phyloP scores from a whole-genome alignment of 805 yeast genomes.

The Saturnispora gosingensis region DNA sequence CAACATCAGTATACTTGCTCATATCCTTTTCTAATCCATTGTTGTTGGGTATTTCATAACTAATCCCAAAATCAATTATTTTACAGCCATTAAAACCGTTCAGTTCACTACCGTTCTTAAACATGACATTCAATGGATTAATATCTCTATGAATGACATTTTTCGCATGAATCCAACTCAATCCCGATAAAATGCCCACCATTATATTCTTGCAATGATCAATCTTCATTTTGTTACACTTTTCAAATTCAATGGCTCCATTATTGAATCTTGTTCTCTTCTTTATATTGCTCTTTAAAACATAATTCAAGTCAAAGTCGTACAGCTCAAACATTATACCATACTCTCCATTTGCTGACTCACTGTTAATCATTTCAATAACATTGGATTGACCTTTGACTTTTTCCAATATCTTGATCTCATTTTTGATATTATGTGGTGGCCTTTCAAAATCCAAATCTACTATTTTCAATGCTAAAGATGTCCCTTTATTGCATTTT shows the following conservation, averaged over 20 bases:
- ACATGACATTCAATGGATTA: conserved; percentile 58
- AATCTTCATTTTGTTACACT: conserved; percentile 13
- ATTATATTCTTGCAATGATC: conserved; percentile 25
- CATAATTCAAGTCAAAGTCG: conserved; percentile 27
- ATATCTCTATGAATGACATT: conserved; percentile 67
- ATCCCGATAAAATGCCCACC: conserved; percentile 34
- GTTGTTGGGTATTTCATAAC: conserved; percentile 38
- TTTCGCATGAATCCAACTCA: conserved; percentile 56
- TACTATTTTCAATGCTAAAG: conserved; percentile 39
- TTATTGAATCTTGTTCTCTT: conserved; percentile 20
- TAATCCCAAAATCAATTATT: conserved; percentile 35
- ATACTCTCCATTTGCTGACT: conserved; percentile 24
- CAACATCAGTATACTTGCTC: conserved; percentile 43
- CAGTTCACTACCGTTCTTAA: conserved; percentile 14
- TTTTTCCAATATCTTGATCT: conserved; percentile 30
- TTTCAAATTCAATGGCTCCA: conserved; percentile 12
- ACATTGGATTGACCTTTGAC: conserved; percentile 11
- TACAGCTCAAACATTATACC: conserved; percentile 36
- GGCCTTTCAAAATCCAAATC: conserved; percentile 42
- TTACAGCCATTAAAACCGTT: conserved; percentile 21
- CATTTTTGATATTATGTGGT: conserved; percentile 45
- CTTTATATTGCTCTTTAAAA: conserved; percentile 28
- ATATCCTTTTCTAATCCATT: conserved; percentile 50
- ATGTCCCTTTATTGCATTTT: background rate
- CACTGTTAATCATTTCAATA: conserved; percentile 12